phyloP scores from a whole-genome alignment of 2,329 filamentous ascomycete genomes.

The Exophiala alcalophila region DNA sequence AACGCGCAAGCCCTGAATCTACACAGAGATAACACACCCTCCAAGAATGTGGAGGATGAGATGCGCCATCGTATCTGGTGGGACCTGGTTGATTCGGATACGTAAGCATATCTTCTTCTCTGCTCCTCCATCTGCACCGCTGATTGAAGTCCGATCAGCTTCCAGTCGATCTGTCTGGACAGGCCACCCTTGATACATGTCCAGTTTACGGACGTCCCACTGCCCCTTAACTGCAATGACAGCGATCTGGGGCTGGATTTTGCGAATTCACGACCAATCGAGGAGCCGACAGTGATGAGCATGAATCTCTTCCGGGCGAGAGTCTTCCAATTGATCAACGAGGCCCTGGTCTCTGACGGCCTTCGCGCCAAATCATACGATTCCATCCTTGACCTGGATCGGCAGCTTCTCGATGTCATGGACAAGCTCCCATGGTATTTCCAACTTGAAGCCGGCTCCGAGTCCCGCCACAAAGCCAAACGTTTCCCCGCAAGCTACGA shows the following conservation, averaged over 20 bases:
- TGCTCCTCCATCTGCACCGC: no score
- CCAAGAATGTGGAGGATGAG: slow-evolving; percentile 28
- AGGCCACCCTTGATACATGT: slow-evolving; percentile 31
- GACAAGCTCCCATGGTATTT: slow-evolving; percentile 32
- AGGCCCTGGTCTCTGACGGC: slow-evolving; percentile 24
- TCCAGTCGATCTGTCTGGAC: slow-evolving; percentile 33
- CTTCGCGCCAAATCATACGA: slow-evolving; percentile 28
- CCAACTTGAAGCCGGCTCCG: slow-evolving; percentile 22
- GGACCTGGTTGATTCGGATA: slow-evolving; percentile 31
- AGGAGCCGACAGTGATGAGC: slow-evolving; percentile 30
- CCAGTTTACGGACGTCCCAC: slow-evolving; percentile 28
- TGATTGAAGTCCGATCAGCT: no score
- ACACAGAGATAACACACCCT: slow-evolving; percentile 27
- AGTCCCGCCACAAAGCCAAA: slow-evolving; percentile 14
- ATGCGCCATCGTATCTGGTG: slow-evolving; percentile 32
- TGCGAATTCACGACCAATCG: slow-evolving; percentile 22
- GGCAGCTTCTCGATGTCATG: slow-evolving; percentile 27
- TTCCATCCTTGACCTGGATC: slow-evolving; percentile 28
- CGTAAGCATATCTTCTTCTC: slow-evolving; percentile 23
- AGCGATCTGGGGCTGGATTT: slow-evolving; percentile 28
- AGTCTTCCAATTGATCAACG: slow-evolving; percentile 28
- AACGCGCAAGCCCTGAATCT: slow-evolving; percentile 32
- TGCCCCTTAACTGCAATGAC: slow-evolving; percentile 32
- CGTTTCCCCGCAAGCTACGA: slow-evolving; percentile 24
- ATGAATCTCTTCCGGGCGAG: slow-evolving; percentile 28